Conservation (phyloP, 768 basidiomycete species). For the Daedaleopsis nitida region DNA sequence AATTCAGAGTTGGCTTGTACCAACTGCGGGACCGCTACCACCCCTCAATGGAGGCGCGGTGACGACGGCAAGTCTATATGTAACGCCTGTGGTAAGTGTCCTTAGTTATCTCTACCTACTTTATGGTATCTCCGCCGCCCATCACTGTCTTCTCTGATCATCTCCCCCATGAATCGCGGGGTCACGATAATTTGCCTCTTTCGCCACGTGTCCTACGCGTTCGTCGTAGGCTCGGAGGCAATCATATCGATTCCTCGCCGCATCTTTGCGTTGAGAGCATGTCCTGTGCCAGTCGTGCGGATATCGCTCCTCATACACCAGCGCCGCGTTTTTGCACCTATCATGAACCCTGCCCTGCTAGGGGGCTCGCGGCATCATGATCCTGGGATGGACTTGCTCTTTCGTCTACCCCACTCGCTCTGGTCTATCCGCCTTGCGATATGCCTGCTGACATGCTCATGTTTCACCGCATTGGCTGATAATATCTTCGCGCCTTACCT, state of each 20-base stretch:
- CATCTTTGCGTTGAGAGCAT: slow-evolving; percentile 26
- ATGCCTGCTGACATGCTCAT: slow-evolving; percentile 24
- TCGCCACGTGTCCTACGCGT: slow-evolving; percentile 43
- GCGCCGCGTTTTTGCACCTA: slow-evolving; percentile 17
- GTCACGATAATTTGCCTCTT: slow-evolving; percentile 14
- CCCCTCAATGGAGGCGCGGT: slow-evolving; percentile 86
- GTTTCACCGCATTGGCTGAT: slow-evolving; percentile 22
- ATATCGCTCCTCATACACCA: slow-evolving; percentile 16
- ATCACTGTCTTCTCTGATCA: slow-evolving; percentile 30
- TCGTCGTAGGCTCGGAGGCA: slow-evolving; percentile 25
- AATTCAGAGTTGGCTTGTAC: slow-evolving; percentile 44
- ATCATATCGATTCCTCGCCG: slow-evolving; percentile 33
- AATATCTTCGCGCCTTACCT: slow-evolving; percentile 21
- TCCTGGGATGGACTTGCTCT: slow-evolving; percentile 3
- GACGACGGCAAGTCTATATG: slow-evolving; percentile 81
- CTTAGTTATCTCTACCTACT: slow-evolving; percentile 31
- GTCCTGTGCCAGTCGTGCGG: slow-evolving; percentile 22
- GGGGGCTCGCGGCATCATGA: slow-evolving; percentile 10
- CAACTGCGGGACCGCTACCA: slow-evolving; percentile 76
- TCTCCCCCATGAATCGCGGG: slow-evolving; percentile 10
- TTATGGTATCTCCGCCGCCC: slow-evolving; percentile 7
- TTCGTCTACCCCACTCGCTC: slow-evolving; percentile 11
- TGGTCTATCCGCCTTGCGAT: slow-evolving; percentile 15
- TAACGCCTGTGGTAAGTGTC: slow-evolving; percentile 83
- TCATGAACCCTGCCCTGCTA: slow-evolving; percentile 6